A percentile compares a stretch with the other conserved stretches of the same genome.
Evolutionary conservation across 495 filamentous ascomycete genomes (phyloP).

Genomic region (Cairneyella variabilis): DNA sequence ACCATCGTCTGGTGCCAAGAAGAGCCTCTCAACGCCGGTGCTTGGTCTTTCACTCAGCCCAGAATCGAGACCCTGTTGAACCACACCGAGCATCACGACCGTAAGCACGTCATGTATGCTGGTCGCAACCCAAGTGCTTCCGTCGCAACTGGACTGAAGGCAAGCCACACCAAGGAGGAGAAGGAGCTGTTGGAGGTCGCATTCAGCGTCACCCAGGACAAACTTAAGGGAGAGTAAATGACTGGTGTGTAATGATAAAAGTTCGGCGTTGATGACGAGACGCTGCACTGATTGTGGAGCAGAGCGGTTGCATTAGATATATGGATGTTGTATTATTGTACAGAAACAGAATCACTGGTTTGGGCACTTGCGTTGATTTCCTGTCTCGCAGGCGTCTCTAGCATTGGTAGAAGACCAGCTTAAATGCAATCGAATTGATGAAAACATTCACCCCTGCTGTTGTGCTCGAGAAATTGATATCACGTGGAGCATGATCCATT

Average conservation of each 20-base stretch:
- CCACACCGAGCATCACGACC: slow-evolving; percentile 81
- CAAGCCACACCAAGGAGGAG: slow-evolving; percentile 88
- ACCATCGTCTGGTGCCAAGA: slow-evolving; percentile 96
- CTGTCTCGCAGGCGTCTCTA: too few species aligned
- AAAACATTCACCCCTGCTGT: too few species aligned
- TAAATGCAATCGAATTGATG: too few species aligned
- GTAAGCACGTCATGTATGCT: slow-evolving; percentile 95
- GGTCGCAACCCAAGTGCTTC: slow-evolving; percentile 85
- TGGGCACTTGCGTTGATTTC: too few species aligned
- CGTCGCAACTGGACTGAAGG: slow-evolving; percentile 91
- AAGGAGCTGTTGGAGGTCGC: slow-evolving; percentile 79
- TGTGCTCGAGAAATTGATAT: too few species aligned
- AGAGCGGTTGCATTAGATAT: background rate
- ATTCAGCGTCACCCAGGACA: slow-evolving; percentile 57
- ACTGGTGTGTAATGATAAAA: slow-evolving; percentile 8
- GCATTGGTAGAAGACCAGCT: too few species aligned
- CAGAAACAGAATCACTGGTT: background rate
- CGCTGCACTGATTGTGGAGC: background rate
- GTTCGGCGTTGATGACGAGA: slow-evolving; percentile 5
- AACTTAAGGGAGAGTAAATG: slow-evolving; percentile 66
- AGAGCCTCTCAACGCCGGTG: slow-evolving; percentile 94
- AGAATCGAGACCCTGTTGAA: slow-evolving; percentile 95
- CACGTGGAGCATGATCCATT: too few species aligned
- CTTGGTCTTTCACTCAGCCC: slow-evolving; percentile 92
- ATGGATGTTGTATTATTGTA: background rate